Conservation (phyloP, 2,329 filamentous ascomycete genomes). For the Monilinia fructicola region DNA sequence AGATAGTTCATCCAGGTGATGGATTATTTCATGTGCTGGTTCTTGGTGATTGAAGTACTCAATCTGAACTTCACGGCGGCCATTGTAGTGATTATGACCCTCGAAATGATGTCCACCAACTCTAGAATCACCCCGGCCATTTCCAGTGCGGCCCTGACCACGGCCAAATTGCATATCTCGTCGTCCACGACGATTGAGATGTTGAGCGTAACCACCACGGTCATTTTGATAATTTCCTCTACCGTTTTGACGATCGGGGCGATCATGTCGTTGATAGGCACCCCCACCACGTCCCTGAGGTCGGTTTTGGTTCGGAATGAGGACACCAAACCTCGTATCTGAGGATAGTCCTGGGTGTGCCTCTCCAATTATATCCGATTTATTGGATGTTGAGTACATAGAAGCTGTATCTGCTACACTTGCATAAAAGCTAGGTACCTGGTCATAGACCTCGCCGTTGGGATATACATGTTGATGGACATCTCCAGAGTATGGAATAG, state of each 20-base stretch:
- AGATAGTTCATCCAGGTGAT: background rate
- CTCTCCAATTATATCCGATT: slow-evolving; percentile 11
- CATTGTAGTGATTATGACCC: background rate
- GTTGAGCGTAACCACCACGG: background rate
- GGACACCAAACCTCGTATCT: slow-evolving; percentile 16
- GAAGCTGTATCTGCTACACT: slow-evolving; percentile 11
- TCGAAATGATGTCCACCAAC: background rate
- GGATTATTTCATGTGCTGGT: background rate
- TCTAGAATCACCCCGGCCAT: background rate
- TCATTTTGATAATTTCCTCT: background rate
- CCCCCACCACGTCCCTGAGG: background rate
- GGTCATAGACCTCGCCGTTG: background rate
- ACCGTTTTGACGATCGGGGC: background rate
- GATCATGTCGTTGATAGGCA: background rate
- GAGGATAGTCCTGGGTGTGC: slow-evolving; percentile 18
- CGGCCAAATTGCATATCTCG: slow-evolving; percentile 6
- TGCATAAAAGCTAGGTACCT: slow-evolving; percentile 17
- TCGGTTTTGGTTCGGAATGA: background rate
- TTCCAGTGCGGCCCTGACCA: slow-evolving; percentile 1
- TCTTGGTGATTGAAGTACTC: background rate
- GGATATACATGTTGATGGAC: background rate
- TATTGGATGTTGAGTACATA: slow-evolving; percentile 7
- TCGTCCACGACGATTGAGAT: slow-evolving; percentile 8
- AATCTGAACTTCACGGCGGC: background rate
- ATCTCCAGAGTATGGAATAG: slow-evolving; percentile 9